These are phyloP conservation scores for Discostella stelligera DNA, from an alignment of 352 stramenopile genomes.

Conservation along the genomic window DNA sequence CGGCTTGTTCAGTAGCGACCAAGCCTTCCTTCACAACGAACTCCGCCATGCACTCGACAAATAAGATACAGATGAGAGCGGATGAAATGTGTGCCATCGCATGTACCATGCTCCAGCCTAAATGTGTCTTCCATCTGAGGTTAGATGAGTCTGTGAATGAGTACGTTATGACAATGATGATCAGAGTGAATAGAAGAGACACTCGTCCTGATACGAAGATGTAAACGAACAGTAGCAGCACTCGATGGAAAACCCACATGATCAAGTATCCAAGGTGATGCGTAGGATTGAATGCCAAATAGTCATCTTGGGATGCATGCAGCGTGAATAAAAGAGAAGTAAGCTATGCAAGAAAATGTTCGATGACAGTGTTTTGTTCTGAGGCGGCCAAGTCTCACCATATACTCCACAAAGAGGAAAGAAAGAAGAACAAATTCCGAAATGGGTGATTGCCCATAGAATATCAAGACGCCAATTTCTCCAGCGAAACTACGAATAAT, in stretches of 20 bases:
- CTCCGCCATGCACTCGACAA: constrained; percentile 68
- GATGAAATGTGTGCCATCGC: constrained; percentile 51
- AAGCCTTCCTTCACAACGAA: constrained; percentile 59
- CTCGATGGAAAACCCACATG: constrained; percentile 75
- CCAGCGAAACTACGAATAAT: constrained; percentile 81
- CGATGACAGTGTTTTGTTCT: not conserved
- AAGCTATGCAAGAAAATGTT: constrained; percentile 6
- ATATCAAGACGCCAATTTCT: constrained; percentile 93
- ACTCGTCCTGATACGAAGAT: constrained; percentile 55
- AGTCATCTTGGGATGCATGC: constrained; percentile 35
- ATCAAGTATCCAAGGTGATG: constrained; percentile 84
- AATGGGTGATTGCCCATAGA: constrained; percentile 88
- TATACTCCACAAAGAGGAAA: constrained; percentile 87
- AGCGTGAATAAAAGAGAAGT: not conserved
- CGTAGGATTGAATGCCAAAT: constrained; percentile 56
- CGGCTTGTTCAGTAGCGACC: constrained; percentile 25
- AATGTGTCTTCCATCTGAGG: constrained; percentile 33
- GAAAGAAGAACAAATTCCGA: constrained; percentile 89
- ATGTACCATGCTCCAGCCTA: constrained; percentile 45
- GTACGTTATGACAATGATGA: constrained; percentile 35
- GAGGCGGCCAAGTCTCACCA: constrained; percentile 30
- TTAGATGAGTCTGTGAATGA: constrained; percentile 53
- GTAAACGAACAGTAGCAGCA: constrained; percentile 60
- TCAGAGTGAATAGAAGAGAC: constrained; percentile 52
- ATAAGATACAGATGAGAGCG: constrained; percentile 57